A percentile compares a stretch with the other conserved stretches of the same genome.
Conservation (phyloP, 192 early-diverging fungal species). For the Entomortierella parvispora region DNA sequence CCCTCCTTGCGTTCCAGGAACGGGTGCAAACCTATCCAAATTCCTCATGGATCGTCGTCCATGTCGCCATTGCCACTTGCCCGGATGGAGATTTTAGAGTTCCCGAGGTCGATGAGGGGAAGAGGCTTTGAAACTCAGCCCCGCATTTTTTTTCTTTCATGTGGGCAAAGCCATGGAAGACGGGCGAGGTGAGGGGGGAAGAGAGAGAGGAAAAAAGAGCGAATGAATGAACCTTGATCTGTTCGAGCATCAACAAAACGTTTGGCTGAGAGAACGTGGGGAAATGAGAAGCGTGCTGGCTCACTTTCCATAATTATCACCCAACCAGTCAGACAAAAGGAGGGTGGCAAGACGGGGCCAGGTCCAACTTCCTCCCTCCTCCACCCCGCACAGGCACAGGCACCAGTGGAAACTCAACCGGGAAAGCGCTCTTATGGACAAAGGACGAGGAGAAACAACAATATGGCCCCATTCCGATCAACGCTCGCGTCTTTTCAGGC, state of each 20-base stretch:
- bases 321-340: not conserved
- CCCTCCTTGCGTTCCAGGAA: no score
- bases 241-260: constrained; percentile 9
- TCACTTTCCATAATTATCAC: not conserved
- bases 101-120: constrained; percentile 6
- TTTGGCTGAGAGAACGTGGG: constrained; percentile 29
- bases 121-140: constrained; percentile 42
- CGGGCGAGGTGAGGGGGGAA: no score
- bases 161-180: no score
- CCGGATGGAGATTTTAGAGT: constrained; percentile 2
- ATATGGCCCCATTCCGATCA: not conserved
- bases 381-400: no score
- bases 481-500: not conserved
- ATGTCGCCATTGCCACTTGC: no score
- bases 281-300: not conserved
- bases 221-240: not conserved
- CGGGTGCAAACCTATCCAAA: no score
- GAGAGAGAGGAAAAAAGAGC: not conserved
- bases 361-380: no score
- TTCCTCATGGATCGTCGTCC: no score
- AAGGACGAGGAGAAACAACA: not conserved
- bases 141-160: constrained; percentile 25
- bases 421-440: no score
- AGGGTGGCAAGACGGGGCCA: not conserved
- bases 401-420: no score